Base-by-base conservation (phyloP, 2,329 filamentous ascomycete genomes). In the Penicillium sp. region DNA sequence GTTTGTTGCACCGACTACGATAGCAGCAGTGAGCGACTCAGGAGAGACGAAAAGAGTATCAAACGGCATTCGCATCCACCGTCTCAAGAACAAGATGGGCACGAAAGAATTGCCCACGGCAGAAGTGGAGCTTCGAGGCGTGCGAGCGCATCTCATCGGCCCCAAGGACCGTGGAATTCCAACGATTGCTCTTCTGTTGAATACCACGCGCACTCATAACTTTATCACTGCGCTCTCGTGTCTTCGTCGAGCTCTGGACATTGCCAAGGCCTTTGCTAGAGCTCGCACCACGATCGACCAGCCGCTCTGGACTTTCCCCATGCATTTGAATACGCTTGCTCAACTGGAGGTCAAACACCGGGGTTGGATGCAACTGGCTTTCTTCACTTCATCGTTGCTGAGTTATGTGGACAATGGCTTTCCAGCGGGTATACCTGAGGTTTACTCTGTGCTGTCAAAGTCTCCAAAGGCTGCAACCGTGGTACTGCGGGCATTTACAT, bases 31-130 rank as follows among this genome's bases (percentile, higher is more conserved):
- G 41, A 54, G 33, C 47, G 39, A 36, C 14, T 24, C 53, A 27
- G 50, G 63, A 59, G 36, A 52, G 33, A 57, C 24, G 16, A 66
- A 56, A 46, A 79, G 82, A 56, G 78, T 87, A 4, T 70, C 66
- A 16, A 91, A 91, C 68, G 89, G 89, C 6, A 79, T 92, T 16
- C 65, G 66, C 18, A 89, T 91, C 63, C 85, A 87, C 57, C 81
- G 89, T 0, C 77, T 92, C 16, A 92, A 92, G 75, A 84, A 85
- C 72, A 92, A 92, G 68, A 81, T 90, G 4, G 89, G 89, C 27
- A 63, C 58, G 2, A 60, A 60, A 35, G 54, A 92, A 33, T 19
- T 92, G 0, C 89, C 89, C 0, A 92, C 89, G 0, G 89, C 89
- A 0, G 89, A 92, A 70, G 81, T 92, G 0, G 87, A 88, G 58